Evolutionary conservation across 352 stramenopile species (phyloP).

Genomic region (Pythium volutum): DNA sequence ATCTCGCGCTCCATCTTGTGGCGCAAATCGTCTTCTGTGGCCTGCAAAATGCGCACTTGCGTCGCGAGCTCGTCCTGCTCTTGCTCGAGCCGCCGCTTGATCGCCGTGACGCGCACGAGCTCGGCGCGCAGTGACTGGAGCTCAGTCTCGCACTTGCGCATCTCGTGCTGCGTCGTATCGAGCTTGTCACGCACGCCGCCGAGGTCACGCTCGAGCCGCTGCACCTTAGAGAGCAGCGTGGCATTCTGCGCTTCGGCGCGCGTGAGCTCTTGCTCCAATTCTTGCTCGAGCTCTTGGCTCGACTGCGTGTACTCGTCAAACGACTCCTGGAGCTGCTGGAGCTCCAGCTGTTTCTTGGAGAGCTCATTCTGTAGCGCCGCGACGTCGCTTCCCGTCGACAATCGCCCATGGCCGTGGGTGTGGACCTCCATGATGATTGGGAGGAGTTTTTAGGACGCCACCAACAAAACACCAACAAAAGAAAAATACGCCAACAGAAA

Average conservation of each 20-base stretch:
- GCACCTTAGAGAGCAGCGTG: slow-evolving; percentile 40
- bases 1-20: slow-evolving; percentile 86
- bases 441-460: background rate
- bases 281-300: slow-evolving; percentile 73
- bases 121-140: slow-evolving; percentile 40
- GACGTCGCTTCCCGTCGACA: slow-evolving; percentile 4
- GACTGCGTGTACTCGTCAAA: slow-evolving; percentile 85
- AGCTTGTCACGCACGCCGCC: slow-evolving; percentile 44
- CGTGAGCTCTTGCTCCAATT: slow-evolving; percentile 72
- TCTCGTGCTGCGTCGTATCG: slow-evolving; percentile 48
- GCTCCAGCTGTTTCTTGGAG: slow-evolving; percentile 51
- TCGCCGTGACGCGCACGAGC: slow-evolving; percentile 32
- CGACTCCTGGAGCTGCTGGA: slow-evolving; percentile 65
- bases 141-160: slow-evolving; percentile 54
- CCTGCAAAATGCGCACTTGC: slow-evolving; percentile 78
- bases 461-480: background rate
- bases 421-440: slow-evolving; percentile 7
- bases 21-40: slow-evolving; percentile 68
- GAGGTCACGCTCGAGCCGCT: slow-evolving; percentile 57
- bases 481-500: background rate
- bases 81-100: slow-evolving; percentile 58
- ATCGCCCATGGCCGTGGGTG: background rate
- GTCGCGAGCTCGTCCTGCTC: slow-evolving; percentile 77
- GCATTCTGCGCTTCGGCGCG: slow-evolving; percentile 53
- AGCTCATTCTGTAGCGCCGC: slow-evolving; percentile 45